Evolutionary conservation across 345 rosid species (phyloP).

Genomic region (Clausena lansium): DNA sequence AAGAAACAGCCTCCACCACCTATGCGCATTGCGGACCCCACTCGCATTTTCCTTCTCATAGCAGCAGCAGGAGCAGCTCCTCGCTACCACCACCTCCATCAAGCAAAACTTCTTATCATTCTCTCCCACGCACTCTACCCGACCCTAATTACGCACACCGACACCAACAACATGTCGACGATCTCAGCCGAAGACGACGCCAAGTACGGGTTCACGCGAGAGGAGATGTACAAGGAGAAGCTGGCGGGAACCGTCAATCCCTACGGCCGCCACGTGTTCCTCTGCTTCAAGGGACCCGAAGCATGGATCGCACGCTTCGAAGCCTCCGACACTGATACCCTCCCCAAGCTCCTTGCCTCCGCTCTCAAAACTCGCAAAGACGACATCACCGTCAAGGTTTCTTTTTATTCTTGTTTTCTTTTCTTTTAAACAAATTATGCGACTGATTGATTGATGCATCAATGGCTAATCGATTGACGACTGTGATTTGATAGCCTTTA

Average conservation of each 20-base stretch:
- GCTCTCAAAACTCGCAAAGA: slow-evolving; percentile 66
- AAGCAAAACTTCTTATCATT: background rate
- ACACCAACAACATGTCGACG: slow-evolving; percentile 29
- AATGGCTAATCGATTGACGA: background rate
- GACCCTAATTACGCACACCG: slow-evolving; percentile 10
- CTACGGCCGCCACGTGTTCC: slow-evolving; percentile 81
- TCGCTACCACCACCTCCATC: background rate
- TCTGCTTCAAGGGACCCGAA: slow-evolving; percentile 56
- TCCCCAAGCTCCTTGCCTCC: slow-evolving; percentile 61
- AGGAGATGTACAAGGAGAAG: slow-evolving; percentile 71
- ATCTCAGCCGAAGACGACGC: slow-evolving; percentile 51
- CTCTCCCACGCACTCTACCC: background rate
- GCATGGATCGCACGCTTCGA: slow-evolving; percentile 74
- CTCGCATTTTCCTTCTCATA: slow-evolving; percentile 12
- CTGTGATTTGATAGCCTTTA: slow-evolving; percentile 43
- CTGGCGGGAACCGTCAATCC: slow-evolving; percentile 65
- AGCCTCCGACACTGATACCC: slow-evolving; percentile 48
- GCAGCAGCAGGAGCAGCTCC: background rate
- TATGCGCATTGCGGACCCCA: slow-evolving; percentile 32
- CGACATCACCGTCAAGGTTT: slow-evolving; percentile 59
- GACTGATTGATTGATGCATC: background rate
- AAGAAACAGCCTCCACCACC: no score
- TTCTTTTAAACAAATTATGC: background rate
- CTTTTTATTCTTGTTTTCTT: background rate
- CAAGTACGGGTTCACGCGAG: slow-evolving; percentile 69